Base-by-base conservation (phyloP, 1,139 yeast genomes). In the Groenewaldozyma auringiensis region DNA sequence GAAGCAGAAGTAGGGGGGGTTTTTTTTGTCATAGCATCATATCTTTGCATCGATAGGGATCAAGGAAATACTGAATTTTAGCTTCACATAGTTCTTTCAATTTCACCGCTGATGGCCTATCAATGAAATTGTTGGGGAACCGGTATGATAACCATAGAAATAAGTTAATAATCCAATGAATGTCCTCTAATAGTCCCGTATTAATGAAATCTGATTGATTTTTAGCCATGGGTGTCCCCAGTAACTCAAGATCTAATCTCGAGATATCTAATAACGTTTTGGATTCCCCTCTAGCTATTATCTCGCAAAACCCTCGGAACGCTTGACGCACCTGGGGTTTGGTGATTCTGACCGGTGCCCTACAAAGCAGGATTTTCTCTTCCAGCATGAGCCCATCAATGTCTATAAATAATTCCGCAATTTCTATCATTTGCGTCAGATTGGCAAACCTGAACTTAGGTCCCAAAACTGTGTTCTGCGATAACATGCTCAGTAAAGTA, bases 61-160 rank as follows among this genome's bases (percentile, higher is more conserved):
- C 34, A 8, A 46, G 41, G 20, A 32, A 39, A 11, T 21, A 32
- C 41, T 55, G 55, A 37, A 65, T 61, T 14, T 54, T 51, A 6
- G 43, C 50, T 49, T 65, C 68, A 43, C 68, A 64, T 20, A 63
- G 50, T 14, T 49, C 51, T 33, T 83, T 83, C 55, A 86, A 64
- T 48, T 83, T 85, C 37, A 65, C 64, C 0, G 95, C 95, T 43
- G 88, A 78, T 49, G 82, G 84, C 25, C 79, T 71, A 60, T 87
- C 96, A 9, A 83, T 75, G 56, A 88, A 84, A 44, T 81, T 72
- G 34, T 82, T 78, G 0, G 96, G 95, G 70, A 84, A 89, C 58
- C 96, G 57, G 60, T 86, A 92, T 50, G 86, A 75, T 52, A 92
- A 70, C 98, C 98, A 92, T 62, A 87, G 68, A 60, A 78, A 89